These are phyloP conservation scores for Colletotrichum sp. DNA, from an alignment of 2,329 filamentous ascomycete species.

Conservation along the genomic window DNA sequence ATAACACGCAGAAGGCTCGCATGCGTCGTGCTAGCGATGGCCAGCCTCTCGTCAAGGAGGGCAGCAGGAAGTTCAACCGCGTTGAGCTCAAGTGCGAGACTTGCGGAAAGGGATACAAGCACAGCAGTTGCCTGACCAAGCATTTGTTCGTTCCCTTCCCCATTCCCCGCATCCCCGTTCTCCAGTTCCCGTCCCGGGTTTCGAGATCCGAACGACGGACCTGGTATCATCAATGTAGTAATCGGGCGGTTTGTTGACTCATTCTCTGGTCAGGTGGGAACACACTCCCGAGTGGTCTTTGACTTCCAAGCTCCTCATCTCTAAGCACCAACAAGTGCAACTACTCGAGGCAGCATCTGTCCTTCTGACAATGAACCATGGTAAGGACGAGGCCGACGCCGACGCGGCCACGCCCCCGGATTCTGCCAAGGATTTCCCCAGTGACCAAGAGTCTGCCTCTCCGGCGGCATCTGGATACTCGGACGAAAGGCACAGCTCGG, in stretches of 20 bases:
- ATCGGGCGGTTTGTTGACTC: slow-evolving; percentile 25
- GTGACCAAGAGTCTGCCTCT: slow-evolving; percentile 80
- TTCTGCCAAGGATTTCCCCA: slow-evolving; percentile 71
- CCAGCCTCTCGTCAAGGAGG: slow-evolving; percentile 79
- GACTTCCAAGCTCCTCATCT: slow-evolving; percentile 97
- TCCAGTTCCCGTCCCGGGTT: not conserved
- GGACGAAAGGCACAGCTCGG: slow-evolving; percentile 80
- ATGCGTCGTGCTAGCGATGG: slow-evolving; percentile 80
- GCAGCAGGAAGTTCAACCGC: slow-evolving; percentile 80
- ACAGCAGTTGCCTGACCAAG: slow-evolving; percentile 99
- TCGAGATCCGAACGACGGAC: slow-evolving; percentile 32
- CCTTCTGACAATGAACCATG: slow-evolving; percentile 82
- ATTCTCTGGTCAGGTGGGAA: slow-evolving; percentile 80
- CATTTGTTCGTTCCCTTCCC: slow-evolving; percentile 92
- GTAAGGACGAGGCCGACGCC: slow-evolving; percentile 48
- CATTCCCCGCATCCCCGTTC: slow-evolving; percentile 45
- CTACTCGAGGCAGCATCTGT: slow-evolving; percentile 97
- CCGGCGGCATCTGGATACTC: slow-evolving; percentile 83
- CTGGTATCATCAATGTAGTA: not conserved
- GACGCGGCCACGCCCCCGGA: slow-evolving; percentile 67
- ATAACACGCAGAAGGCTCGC: slow-evolving; percentile 51
- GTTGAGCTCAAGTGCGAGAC: slow-evolving; percentile 94
- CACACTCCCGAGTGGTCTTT: slow-evolving; percentile 98
- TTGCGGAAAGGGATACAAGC: slow-evolving; percentile 99
- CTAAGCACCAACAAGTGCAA: slow-evolving; percentile 99